Conservation (phyloP, 1,284 basidiomycete genomes). For the Puccinia polysora region DNA sequence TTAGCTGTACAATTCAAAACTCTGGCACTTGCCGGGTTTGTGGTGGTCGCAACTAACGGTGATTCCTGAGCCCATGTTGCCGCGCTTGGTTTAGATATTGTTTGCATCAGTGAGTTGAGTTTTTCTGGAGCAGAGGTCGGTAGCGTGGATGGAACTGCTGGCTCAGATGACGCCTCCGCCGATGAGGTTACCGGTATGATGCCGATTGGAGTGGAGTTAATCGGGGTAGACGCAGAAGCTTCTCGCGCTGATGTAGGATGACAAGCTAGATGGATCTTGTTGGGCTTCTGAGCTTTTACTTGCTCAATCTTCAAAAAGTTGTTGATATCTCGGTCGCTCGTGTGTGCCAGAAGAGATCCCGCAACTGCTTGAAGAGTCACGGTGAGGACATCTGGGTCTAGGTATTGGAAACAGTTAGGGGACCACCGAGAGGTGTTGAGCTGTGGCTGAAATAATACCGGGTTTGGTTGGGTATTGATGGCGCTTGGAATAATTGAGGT, state of each 20-base stretch:
- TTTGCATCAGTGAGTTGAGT: neutral
- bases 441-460: neutral
- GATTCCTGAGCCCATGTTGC: neutral
- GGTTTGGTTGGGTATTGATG: neutral
- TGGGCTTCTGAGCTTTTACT: neutral
- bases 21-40: neutral
- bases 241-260: neutral
- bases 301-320: conserved; percentile 21
- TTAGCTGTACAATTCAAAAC: neutral
- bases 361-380: conserved; percentile 12
- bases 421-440: conserved; percentile 1
- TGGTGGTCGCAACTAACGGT: neutral
- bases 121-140: neutral
- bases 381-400: neutral
- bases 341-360: neutral
- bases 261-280: neutral
- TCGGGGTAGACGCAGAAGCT: neutral
- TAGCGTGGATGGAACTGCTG: neutral
- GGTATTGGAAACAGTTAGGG: neutral
- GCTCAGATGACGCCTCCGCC: no score
- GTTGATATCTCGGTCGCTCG: neutral
- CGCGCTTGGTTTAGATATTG: neutral
- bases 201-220: no score
- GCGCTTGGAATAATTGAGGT: no score
- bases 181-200: no score